phyloP scores from a whole-genome alignment of 2,329 filamentous ascomycete genomes.

The Nothopassalora personata region DNA sequence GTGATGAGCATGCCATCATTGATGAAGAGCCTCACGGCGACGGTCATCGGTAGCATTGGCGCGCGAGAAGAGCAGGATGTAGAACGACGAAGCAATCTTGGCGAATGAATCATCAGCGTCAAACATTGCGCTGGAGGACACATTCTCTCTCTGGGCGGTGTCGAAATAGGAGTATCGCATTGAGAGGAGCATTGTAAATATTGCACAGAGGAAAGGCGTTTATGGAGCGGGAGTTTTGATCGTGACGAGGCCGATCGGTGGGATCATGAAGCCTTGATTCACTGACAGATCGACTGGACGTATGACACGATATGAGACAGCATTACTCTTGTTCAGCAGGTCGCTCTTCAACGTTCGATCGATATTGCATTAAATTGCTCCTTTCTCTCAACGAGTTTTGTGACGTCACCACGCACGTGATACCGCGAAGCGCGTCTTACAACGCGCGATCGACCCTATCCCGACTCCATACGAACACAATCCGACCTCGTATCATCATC shows the following conservation, averaged over 20 bases:
- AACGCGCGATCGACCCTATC: background rate
- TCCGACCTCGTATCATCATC: background rate
- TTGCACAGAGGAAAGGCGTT: constrained; percentile 15
- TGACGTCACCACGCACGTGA: background rate
- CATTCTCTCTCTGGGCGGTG: background rate
- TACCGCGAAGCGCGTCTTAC: background rate
- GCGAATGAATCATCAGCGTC: too few species aligned
- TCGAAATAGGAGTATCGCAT: background rate
- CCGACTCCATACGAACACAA: background rate
- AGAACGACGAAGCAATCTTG: background rate
- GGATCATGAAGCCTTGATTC: background rate
- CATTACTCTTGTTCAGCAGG: background rate
- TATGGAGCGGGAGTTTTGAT: constrained; percentile 1
- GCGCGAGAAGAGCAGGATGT: background rate
- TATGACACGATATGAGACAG: constrained; percentile 6
- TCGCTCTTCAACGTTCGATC: too few species aligned
- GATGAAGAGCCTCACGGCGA: constrained; percentile 13
- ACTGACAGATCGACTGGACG: constrained; percentile 1
- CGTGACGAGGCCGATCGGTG: background rate
- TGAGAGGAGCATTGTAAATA: constrained; percentile 15
- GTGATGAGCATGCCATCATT: constrained; percentile 52
- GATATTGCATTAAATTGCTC: background rate
- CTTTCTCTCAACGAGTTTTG: background rate
- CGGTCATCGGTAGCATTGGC: constrained; percentile 21
- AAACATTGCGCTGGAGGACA: too few species aligned